These are phyloP conservation scores for Leptographium radiaticola DNA, from an alignment of 2,329 filamentous ascomycete genomes.

Conservation along the genomic window DNA sequence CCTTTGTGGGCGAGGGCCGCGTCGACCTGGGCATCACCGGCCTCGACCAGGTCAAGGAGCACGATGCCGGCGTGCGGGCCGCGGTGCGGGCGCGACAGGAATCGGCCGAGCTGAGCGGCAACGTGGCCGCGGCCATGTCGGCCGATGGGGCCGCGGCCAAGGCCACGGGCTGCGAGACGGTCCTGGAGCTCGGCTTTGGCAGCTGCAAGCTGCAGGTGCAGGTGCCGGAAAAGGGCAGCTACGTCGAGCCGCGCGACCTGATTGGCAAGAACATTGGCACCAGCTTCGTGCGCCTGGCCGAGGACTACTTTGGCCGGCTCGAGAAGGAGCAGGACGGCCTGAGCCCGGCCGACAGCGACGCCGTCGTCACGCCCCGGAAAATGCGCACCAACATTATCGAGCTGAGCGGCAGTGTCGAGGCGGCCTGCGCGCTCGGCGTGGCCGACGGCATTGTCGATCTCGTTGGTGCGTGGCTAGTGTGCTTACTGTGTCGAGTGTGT, in stretches of 20 bases:
- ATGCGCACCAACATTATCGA: slow-evolving; percentile 83
- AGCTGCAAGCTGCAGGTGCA: slow-evolving; percentile 93
- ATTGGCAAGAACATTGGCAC: slow-evolving; percentile 90
- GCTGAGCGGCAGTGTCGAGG: slow-evolving; percentile 92
- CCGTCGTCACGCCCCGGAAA: slow-evolving; percentile 28
- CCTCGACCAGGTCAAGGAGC: slow-evolving; percentile 81
- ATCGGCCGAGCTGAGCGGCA: slow-evolving; percentile 28
- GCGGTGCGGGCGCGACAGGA: slow-evolving; percentile 31
- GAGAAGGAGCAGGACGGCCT: slow-evolving; percentile 42
- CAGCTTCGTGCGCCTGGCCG: slow-evolving; percentile 78
- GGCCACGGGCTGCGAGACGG: slow-evolving; percentile 58
- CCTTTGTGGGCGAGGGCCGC: slow-evolving; percentile 88
- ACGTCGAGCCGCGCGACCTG: slow-evolving; percentile 58
- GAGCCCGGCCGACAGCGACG: slow-evolving; percentile 17
- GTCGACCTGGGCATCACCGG: slow-evolving; percentile 91
- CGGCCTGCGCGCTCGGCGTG: slow-evolving; percentile 87
- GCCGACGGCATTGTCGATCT: slow-evolving; percentile 96
- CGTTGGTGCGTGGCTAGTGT: slow-evolving; percentile 51
- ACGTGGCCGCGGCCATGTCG: neutral
- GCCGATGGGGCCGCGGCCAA: slow-evolving; percentile 22
- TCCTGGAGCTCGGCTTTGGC: slow-evolving; percentile 86
- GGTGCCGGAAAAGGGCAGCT: slow-evolving; percentile 72
- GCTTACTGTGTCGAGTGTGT: neutral
- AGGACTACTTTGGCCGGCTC: slow-evolving; percentile 70
- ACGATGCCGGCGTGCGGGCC: slow-evolving; percentile 52